Evolutionary conservation across 805 yeast species (phyloP), one percentile per base, ranked within the genome.

Genomic region (Cyberlindnera mississippiensis): DNA sequence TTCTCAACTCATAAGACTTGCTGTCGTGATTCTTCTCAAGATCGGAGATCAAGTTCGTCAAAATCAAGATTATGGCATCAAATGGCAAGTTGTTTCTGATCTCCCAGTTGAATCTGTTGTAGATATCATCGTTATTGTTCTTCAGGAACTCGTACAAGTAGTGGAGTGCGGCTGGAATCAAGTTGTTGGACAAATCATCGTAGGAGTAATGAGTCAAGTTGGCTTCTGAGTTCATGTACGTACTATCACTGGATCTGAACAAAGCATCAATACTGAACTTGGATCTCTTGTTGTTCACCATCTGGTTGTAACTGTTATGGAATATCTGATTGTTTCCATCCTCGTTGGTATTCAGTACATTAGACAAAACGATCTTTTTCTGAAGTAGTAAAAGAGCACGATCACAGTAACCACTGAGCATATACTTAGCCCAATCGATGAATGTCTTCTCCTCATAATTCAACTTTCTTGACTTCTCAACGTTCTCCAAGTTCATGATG

Each of bases 51-150:
- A 78, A 64, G 26, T 78, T 73, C 12, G 76, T 72, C 49, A 75
- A 63, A 45, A 77, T 60, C 40, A 78, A 56, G 12, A 77, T 72
- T 13, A 78, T 68, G 7, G 80, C 76, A 57, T 78, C 82, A 38
- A 78, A 64, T 3, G 85, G 85, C 36, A 78, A 69, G n/a, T 76
- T 75, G 34, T 80, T 65, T 52, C 78, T 72, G 37, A 78, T 67
- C 48, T 76, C 78, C 84, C 84, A 78, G 50, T 78, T 78, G 56
- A 66, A 78, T 42, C 71, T 68, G 6, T 76, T 76, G 53, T 71
- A 75, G 38, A 72, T 68, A 33, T 60, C 63, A 39, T 58, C 60
- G 42, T 71, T 68, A 50, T 73, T 74, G 48, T 75, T 69, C 53
- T 73, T 71, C 45, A 75, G 59, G 51, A 78, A 78, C 44, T 75